These are phyloP conservation scores for Tremellales sp. DNA, from an alignment of 1,284 basidiomycete genomes.

Conservation along the genomic window DNA sequence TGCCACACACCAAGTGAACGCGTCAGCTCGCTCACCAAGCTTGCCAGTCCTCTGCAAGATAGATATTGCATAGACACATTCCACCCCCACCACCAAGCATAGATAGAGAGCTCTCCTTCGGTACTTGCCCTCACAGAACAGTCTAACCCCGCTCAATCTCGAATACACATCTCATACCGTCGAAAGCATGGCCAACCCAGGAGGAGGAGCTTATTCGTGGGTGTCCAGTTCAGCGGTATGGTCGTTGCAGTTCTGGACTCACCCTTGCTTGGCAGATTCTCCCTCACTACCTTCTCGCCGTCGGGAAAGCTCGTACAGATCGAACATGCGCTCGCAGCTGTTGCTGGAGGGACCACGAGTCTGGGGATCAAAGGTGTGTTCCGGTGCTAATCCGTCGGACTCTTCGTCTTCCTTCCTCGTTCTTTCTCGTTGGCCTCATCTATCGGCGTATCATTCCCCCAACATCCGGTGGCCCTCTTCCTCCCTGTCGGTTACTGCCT, in stretches of 20 bases:
- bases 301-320: slow-evolving; percentile 99
- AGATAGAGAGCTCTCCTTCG: too few species aligned
- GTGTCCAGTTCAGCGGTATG: not conserved
- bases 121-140: too few species aligned
- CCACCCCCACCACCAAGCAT: too few species aligned
- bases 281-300: slow-evolving; percentile 97
- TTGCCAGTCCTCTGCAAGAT: too few species aligned
- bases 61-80: too few species aligned
- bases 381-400: not conserved
- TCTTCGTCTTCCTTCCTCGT: not conserved
- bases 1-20: too few species aligned
- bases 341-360: slow-evolving; percentile 92
- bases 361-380: slow-evolving; percentile 91
- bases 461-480: slow-evolving; percentile 1
- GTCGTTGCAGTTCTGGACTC: slow-evolving; percentile 2
- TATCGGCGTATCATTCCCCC: not conserved
- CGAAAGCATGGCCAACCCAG: not conserved
- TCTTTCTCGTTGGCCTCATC: not conserved
- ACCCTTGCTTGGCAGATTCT: slow-evolving; percentile 65
- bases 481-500: slow-evolving; percentile 13
- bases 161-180: too few species aligned
- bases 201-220: not conserved
- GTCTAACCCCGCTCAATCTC: too few species aligned
- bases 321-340: slow-evolving; percentile 97
- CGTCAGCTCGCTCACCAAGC: too few species aligned